These are phyloP conservation scores for Fusarium tuaranense DNA, from an alignment of 2,329 filamentous ascomycete genomes.

Conservation along the genomic window DNA sequence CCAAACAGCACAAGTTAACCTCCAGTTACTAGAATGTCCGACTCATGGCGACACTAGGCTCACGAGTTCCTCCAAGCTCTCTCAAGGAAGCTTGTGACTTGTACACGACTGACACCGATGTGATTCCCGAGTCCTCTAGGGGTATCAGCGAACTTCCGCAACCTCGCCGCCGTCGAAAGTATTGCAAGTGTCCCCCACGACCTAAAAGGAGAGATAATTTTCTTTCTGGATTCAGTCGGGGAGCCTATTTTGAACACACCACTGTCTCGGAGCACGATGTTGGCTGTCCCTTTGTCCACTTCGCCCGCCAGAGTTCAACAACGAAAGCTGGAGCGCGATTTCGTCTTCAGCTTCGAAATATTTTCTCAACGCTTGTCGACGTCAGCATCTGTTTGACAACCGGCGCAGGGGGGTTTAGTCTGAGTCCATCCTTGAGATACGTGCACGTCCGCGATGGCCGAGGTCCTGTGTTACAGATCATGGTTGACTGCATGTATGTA, in stretches of 20 bases:
- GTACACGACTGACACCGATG: not conserved
- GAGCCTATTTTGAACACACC: not conserved
- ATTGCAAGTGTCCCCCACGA: not conserved
- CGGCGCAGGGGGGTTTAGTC: not conserved
- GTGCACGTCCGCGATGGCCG: not conserved
- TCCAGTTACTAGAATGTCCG: not conserved
- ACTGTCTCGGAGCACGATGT: not conserved
- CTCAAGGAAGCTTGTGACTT: not conserved
- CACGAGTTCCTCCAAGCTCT: not conserved
- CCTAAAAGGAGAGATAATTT: not conserved
- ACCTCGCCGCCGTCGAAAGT: not conserved
- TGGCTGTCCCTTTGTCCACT: not conserved
- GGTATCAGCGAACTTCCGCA: not conserved
- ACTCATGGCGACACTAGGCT: not conserved
- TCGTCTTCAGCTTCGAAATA: not conserved
- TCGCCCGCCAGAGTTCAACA: not conserved
- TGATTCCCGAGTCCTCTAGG: not conserved
- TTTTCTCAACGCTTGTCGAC: not conserved
- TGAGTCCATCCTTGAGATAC: not conserved
- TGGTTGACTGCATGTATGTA: rapidly evolving
- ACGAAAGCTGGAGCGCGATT: not conserved
- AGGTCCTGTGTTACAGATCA: not conserved
- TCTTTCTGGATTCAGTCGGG: not conserved
- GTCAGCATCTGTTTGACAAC: not conserved
- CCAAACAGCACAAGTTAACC: not conserved